Percentiles rank a stretch among this genome's conserved stretches.
Conservation (phyloP, 352 stramenopile species). For the Pilasporangium apinafurcum region DNA sequence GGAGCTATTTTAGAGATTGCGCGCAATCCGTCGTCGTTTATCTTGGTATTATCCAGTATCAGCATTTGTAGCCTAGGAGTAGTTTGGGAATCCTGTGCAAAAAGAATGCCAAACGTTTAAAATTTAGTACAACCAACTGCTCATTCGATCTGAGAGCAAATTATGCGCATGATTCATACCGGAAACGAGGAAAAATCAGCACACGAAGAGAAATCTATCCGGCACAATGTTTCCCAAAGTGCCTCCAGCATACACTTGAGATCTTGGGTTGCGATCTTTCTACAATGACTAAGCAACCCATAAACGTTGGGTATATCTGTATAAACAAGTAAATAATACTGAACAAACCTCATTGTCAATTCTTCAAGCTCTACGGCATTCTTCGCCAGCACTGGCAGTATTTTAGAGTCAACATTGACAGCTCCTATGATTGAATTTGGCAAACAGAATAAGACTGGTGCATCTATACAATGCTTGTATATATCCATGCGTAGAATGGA, state of each 20-base stretch:
- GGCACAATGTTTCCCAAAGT: conserved; percentile 21
- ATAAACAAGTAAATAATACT: no score
- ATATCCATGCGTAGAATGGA: not conserved
- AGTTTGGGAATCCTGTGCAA: conserved; percentile 11
- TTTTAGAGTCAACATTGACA: conserved; percentile 29
- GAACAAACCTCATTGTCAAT: conserved; percentile 38
- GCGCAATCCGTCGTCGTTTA: conserved; percentile 35
- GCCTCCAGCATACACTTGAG: conserved; percentile 22
- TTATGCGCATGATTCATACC: conserved; percentile 7
- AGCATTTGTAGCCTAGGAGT: conserved; percentile 43
- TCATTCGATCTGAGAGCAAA: conserved; percentile 8
- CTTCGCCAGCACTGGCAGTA: conserved; percentile 27
- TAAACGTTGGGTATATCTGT: no score
- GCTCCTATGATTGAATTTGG: conserved; percentile 27
- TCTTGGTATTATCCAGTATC: conserved; percentile 51
- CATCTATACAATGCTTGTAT: not conserved
- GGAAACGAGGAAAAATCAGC: conserved; percentile 31
- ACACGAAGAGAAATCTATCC: conserved; percentile 53
- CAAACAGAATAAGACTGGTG: no score
- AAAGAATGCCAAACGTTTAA: not conserved
- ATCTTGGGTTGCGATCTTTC: conserved; percentile 16
- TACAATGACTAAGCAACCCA: conserved; percentile 19
- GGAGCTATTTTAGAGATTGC: conserved; percentile 22
- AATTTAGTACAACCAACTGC: no score
- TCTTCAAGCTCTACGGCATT: conserved; percentile 26